Evolutionary conservation across 345 rosid genomes (phyloP).

Genomic region (Laguncularia racemosa): DNA sequence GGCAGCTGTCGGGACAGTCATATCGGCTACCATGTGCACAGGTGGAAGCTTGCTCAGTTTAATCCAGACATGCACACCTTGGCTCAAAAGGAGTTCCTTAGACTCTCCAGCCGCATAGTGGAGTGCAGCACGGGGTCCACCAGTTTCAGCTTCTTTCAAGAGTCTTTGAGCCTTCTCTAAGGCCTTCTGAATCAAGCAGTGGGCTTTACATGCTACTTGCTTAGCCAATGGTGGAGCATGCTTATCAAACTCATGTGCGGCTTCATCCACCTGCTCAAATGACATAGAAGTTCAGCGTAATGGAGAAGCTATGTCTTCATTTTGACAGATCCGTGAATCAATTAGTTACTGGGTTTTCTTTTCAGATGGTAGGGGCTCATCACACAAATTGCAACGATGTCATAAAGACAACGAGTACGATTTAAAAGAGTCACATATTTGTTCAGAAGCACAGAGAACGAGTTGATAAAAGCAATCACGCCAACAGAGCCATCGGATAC

Average conservation of each 20-base stretch:
- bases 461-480: too few relatives aligned
- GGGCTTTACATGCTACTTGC: constrained; percentile 32
- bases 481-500: too few relatives aligned
- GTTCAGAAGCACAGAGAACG: too few relatives aligned
- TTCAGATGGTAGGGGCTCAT: too few relatives aligned
- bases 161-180: constrained; percentile 41
- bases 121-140: constrained; percentile 61
- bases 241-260: constrained; percentile 44
- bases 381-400: too few relatives aligned
- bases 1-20: constrained; percentile 53
- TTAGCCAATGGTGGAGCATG: constrained; percentile 71
- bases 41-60: constrained; percentile 41
- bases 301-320: too few relatives aligned
- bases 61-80: constrained; percentile 48
- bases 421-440: too few relatives aligned
- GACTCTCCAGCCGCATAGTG: constrained; percentile 39
- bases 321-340: too few relatives aligned
- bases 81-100: constrained; percentile 36
- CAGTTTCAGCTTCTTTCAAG: constrained; percentile 38
- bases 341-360: too few relatives aligned
- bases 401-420: too few relatives aligned
- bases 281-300: neutral
- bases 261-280: constrained; percentile 56
- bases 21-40: constrained; percentile 36
- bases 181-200: constrained; percentile 25